A percentile compares a stretch with the other conserved stretches of the same genome.
Conservation (phyloP, 2,329 filamentous ascomycete genomes). For the Pyricularia sp. region DNA sequence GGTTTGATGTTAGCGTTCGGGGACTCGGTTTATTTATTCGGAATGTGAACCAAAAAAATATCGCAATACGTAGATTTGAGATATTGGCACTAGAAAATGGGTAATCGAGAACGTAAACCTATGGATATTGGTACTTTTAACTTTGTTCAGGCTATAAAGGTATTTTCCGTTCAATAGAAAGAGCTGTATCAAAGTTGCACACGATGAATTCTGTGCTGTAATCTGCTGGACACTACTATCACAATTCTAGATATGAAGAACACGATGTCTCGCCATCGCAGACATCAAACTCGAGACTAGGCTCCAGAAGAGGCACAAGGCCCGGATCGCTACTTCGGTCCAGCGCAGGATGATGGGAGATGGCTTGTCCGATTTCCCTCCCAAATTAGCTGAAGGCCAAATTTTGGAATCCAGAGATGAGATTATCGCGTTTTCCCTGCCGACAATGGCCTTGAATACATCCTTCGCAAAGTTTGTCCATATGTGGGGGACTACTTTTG, state of each 20-base stretch:
- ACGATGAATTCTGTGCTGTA: not conserved
- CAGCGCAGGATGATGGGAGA: not conserved
- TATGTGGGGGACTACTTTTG: not conserved
- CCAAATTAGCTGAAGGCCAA: not conserved
- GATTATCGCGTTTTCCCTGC: not conserved
- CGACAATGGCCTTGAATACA: not conserved
- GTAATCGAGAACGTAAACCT: not conserved
- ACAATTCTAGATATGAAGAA: not conserved
- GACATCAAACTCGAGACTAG: not conserved
- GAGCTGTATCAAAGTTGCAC: not conserved
- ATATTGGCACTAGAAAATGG: not conserved
- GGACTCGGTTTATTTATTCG: not conserved
- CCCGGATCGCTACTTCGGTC: not conserved
- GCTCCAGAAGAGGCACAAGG: not conserved
- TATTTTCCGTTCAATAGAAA: not conserved
- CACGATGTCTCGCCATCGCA: not conserved
- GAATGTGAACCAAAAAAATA: not conserved
- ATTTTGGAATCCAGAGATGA: not conserved
- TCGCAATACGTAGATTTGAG: not conserved
- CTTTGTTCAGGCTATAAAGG: not conserved
- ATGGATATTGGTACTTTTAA: not conserved
- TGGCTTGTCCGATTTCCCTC: not conserved
- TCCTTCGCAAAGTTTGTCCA: not conserved
- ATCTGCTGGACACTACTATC: not conserved
- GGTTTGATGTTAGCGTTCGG: not conserved